Base-by-base conservation (phyloP, 352 stramenopile genomes). In the Phytophthora brassicae region DNA sequence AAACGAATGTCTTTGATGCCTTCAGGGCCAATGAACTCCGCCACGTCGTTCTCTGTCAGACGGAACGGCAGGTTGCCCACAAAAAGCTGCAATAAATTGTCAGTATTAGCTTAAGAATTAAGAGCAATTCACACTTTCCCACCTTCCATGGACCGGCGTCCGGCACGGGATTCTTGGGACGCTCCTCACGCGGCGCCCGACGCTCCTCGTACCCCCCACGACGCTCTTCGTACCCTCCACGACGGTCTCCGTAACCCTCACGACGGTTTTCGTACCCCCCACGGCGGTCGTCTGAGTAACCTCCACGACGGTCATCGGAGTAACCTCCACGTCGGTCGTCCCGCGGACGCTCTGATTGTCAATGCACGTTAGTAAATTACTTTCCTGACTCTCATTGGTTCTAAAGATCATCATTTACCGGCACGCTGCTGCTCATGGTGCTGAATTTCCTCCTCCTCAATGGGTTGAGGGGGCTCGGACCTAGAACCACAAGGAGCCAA, bases 1-100 rank as follows among this genome's bases (percentile, higher is more conserved):
- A 94, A 76, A 38, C 77, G 84, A 22, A 96, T 85, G 62, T 95
- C 80, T 23, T 47, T 64, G 52, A 95, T 83, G 14, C 76, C 68
- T 2, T 88, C 56, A 3, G 72, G 43, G 11, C 77, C 76, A 12
- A 92, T 74, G 47, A 92, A 92, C 14, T 87, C 72, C 14, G 75
- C 83, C 47, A 96, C 53, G 22, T 95, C 84, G 51, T 88, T 68
- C 63, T 91, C 81, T 39, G 63, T 73, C 55, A 84, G 65, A 31
- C 73, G 68, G 72, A 90, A 95, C 35, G 84, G 70, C 56, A 96
- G 65, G 70, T 96, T 96, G 53, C 86, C 88, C 31, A 95, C 72
- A 41, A 80, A 96, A 35, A 86, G 61, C 85, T 94, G 33, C 56
- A 64, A 9, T 31, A 51, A 24, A 42, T 1, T 31, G 26, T 31